Base-by-base conservation (phyloP, 345 rosid species). In the Populus deltoides region DNA sequence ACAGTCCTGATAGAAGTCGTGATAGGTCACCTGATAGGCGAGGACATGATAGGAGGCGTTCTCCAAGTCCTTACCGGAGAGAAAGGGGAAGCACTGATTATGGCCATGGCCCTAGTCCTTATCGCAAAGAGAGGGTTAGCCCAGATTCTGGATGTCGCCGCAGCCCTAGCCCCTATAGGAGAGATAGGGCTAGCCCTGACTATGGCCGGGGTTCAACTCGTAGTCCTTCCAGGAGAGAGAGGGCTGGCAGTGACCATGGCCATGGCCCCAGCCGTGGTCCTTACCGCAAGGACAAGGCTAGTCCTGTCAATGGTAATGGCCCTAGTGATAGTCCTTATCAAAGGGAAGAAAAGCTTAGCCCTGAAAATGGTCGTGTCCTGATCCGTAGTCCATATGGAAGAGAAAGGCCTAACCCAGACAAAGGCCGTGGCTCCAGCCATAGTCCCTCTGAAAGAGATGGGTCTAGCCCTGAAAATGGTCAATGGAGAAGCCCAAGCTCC, bases 81-180 rank as follows among this genome's bases (percentile, higher is more conserved):
- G 96, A 92, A 71, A 87, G 97, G 77, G 98, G 92, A 3, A 93
- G 97, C 80, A 95, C 95, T 80, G 91, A 90, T 74, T 92, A 93
- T 85, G 95, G 94, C n/a, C 91, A 87, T 70, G 89, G 94, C 83
- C 86, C 89, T 8, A 86, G 89, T 74, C 89, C 89, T 53, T 83
- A 90, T 75, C 87, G 70, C 83, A 88, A 89, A 73, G 89, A 86
- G 3, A 92, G 93, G 71, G 79, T 66, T 43, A 91, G 93, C 80
- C 94, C 98, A 0, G 88, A 85, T 33, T 85, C 90, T 72, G 90
- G 85, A 36, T 83, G 88, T 72, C 87, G 77, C 43, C 49, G 81
- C 8, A 88, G 90, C 75, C 80, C 53, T 15, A 87, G 90, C 71
- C 92, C 89, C 45, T 75, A 76, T n/a, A 76, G 74, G 74, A 78